Percentiles rank a stretch among this genome's conserved stretches.
Conservation (phyloP, 192 early-diverging fungal species). For the Chytriomyces sp. region DNA sequence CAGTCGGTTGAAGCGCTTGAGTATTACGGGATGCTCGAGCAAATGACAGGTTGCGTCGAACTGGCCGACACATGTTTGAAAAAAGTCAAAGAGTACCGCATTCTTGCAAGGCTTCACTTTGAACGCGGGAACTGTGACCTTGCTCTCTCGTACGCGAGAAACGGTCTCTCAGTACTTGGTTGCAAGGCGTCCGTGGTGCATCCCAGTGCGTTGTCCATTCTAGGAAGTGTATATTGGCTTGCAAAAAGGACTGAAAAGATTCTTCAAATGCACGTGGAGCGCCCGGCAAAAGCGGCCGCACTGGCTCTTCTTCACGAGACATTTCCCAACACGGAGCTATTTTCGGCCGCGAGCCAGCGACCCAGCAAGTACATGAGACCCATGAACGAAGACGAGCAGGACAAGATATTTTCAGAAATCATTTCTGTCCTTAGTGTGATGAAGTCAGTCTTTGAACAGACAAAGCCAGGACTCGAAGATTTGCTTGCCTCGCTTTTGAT, state of each 20-base stretch:
- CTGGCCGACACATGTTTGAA: conserved; percentile 11
- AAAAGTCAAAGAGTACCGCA: conserved; percentile 2
- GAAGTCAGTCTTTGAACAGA: not conserved
- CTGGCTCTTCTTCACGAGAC: not conserved
- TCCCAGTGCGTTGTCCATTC: not conserved
- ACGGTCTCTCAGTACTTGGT: not conserved
- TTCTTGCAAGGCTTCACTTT: conserved; percentile 13
- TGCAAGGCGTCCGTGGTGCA: not conserved
- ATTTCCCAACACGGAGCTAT: conserved; percentile 9
- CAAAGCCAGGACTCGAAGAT: conserved; percentile 5
- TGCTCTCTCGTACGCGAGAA: not conserved
- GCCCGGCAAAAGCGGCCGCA: not conserved
- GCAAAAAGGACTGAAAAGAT: not conserved
- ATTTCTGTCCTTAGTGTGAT: conserved; percentile 4
- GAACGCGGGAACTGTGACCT: conserved; percentile 4
- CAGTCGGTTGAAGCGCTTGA: conserved; percentile 17
- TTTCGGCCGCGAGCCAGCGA: not conserved
- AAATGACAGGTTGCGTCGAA: not conserved
- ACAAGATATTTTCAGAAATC: conserved; percentile 14
- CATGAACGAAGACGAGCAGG: conserved; percentile 13
- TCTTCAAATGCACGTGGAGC: not conserved
- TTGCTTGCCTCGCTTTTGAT: conserved; percentile 5
- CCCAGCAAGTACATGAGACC: not conserved
- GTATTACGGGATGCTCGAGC: not conserved
- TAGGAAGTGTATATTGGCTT: not conserved